A percentile compares a stretch with the other conserved stretches of the same genome.
Conservation (phyloP, 805 yeast genomes). For the Ogataea populi-albae region DNA sequence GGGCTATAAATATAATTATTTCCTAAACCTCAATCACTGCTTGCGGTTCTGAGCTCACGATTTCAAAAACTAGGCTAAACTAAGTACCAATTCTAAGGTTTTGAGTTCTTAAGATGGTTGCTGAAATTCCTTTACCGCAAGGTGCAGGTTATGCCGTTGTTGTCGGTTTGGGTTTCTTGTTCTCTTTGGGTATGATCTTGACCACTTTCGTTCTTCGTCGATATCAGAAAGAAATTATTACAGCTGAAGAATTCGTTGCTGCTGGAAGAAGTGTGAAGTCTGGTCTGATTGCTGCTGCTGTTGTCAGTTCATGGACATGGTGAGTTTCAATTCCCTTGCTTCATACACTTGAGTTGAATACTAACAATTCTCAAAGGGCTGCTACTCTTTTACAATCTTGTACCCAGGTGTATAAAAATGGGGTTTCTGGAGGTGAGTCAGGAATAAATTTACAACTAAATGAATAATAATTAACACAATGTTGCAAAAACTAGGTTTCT, state of each 20-base stretch:
- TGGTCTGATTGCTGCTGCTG: slow-evolving; percentile 84
- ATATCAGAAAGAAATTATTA: slow-evolving; percentile 80
- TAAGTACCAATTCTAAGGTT: too few species aligned
- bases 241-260: slow-evolving; percentile 91
- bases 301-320: slow-evolving; percentile 94
- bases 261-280: slow-evolving; percentile 89
- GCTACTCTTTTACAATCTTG: slow-evolving; percentile 74
- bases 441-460: background rate
- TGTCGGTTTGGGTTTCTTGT: slow-evolving; percentile 81
- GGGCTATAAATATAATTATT: too few species aligned
- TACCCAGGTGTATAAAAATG: slow-evolving; percentile 73
- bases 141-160: slow-evolving; percentile 88
- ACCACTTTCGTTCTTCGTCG: slow-evolving; percentile 69
- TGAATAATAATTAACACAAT: background rate
- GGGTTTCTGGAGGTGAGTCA: slow-evolving; percentile 56
- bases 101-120: too few species aligned
- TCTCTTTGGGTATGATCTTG: slow-evolving; percentile 67
- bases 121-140: slow-evolving; percentile 43
- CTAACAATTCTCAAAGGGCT: slow-evolving; percentile 37
- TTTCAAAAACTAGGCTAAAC: too few species aligned
- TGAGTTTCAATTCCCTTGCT: too few species aligned
- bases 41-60: too few species aligned
- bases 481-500: slow-evolving; percentile 33
- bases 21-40: too few species aligned
- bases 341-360: too few species aligned